These are phyloP conservation scores for Colletotrichum salicis DNA, from an alignment of 2,329 filamentous ascomycete species.

Conservation along the genomic window DNA sequence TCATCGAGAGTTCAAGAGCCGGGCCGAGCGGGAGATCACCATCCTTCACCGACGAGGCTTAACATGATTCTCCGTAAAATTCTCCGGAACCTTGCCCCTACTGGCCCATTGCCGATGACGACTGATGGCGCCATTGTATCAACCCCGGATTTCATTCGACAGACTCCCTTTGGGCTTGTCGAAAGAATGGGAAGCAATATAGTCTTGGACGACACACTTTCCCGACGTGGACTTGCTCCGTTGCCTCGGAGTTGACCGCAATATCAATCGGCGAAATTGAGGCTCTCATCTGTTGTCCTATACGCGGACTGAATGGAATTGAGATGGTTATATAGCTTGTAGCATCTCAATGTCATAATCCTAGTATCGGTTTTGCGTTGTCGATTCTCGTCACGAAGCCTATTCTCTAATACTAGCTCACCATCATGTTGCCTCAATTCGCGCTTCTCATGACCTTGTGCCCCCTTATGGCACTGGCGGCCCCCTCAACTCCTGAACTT, in stretches of 20 bases:
- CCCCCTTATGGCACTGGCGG: constrained; percentile 27
- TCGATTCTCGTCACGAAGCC: too few species aligned
- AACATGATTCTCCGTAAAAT: constrained; percentile 30
- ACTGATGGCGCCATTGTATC: constrained; percentile 28
- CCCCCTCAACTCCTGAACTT: constrained; percentile 24
- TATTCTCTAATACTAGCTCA: neutral
- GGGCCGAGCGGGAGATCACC: constrained; percentile 23
- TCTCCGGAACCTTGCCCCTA: constrained; percentile 32
- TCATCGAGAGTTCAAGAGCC: neutral
- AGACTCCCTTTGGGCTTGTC: neutral
- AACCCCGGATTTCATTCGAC: constrained; percentile 20
- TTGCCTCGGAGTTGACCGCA: neutral
- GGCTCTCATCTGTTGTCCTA: neutral
- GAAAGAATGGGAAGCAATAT: constrained; percentile 3
- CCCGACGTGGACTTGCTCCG: constrained; percentile 19
- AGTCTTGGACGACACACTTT: neutral
- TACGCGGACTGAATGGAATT: too few species aligned
- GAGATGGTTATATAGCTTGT: neutral
- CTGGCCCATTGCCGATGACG: constrained; percentile 28
- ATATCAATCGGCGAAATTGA: constrained; percentile 19
- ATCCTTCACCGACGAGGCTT: neutral
- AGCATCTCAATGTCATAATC: neutral
- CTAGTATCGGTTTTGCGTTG: neutral
- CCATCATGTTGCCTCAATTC: constrained; percentile 25
- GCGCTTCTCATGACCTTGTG: constrained; percentile 27